These are phyloP conservation scores for Mollisiaceae sp. DNA, from an alignment of 2,329 filamentous ascomycete species.

Conservation along the genomic window DNA sequence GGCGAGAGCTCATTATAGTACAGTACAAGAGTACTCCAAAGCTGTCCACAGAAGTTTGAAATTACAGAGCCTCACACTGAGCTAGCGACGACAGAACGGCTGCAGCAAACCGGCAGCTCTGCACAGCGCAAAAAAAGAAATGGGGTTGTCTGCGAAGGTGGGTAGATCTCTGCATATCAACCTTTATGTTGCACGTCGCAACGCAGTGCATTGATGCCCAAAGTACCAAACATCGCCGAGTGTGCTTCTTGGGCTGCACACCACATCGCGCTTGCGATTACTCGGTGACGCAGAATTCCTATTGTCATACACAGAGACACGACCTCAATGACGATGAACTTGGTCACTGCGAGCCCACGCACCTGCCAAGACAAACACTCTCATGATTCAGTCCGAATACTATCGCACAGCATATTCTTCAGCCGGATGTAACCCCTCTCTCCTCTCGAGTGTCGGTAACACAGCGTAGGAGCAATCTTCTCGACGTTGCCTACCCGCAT, in stretches of 20 bases:
- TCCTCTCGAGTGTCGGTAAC: not conserved
- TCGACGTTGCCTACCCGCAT: not conserved
- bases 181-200: slow-evolving; percentile 4
- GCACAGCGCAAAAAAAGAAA: not conserved
- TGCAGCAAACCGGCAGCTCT: not conserved
- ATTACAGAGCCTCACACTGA: not conserved
- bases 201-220: slow-evolving; percentile 8
- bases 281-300: not conserved
- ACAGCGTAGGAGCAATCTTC: too few relatives aligned
- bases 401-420: slow-evolving; percentile 1
- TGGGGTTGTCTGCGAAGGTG: not conserved
- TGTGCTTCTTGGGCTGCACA: not conserved
- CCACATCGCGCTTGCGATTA: slow-evolving; percentile 1
- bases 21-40: not conserved
- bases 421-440: slow-evolving; percentile 5
- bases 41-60: not conserved
- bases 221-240: not conserved
- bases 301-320: not conserved
- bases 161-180: slow-evolving; percentile 6
- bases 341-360: not conserved
- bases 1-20: not conserved
- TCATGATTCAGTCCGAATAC: slow-evolving; percentile 6
- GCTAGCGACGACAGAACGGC: not conserved
- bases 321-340: not conserved
- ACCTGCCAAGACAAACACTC: not conserved